phyloP scores from a whole-genome alignment of 306 rosid genomes.

The Cercis canadensis region DNA sequence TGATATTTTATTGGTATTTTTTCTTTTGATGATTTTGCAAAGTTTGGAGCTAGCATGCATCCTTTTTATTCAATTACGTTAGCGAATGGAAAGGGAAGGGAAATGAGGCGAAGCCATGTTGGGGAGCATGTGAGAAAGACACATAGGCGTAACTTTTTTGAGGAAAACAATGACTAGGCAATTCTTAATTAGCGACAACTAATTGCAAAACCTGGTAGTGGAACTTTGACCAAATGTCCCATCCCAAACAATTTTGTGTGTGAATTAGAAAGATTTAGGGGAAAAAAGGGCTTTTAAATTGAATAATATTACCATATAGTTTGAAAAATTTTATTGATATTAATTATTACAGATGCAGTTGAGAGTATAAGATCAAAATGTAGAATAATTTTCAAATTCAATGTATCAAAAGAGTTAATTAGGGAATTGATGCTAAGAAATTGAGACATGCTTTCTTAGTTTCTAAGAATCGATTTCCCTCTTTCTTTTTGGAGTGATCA shows the following conservation, averaged over 20 bases:
- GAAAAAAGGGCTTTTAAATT: background rate
- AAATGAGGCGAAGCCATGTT: constrained; percentile 44
- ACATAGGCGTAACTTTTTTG: constrained; percentile 52
- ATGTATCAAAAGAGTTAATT: too few relatives aligned
- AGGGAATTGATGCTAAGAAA: too few relatives aligned
- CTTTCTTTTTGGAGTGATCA: too few relatives aligned
- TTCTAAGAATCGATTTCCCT: too few relatives aligned
- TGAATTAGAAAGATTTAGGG: constrained; percentile 2
- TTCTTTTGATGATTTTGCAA: constrained; percentile 29
- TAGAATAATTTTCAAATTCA: too few relatives aligned
- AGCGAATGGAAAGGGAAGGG: constrained; percentile 27
- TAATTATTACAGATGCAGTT: too few relatives aligned
- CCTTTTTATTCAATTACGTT: constrained; percentile 29
- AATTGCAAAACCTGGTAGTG: constrained; percentile 44
- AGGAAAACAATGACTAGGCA: constrained; percentile 54
- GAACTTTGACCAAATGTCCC: constrained; percentile 55
- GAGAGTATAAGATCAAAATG: too few relatives aligned
- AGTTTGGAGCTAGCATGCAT: constrained; percentile 34
- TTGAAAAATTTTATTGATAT: too few relatives aligned
- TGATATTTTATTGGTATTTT: constrained; percentile 37
- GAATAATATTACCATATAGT: too few relatives aligned
- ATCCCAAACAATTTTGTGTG: constrained; percentile 29
- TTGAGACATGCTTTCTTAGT: too few relatives aligned
- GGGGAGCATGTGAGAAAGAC: constrained; percentile 62
- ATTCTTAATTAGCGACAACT: constrained; percentile 38